A percentile compares a stretch with the other conserved stretches of the same genome.
Evolutionary conservation across 2,329 filamentous ascomycete genomes (phyloP).

Genomic region (Stagonosporopsis cucurbitacearum): DNA sequence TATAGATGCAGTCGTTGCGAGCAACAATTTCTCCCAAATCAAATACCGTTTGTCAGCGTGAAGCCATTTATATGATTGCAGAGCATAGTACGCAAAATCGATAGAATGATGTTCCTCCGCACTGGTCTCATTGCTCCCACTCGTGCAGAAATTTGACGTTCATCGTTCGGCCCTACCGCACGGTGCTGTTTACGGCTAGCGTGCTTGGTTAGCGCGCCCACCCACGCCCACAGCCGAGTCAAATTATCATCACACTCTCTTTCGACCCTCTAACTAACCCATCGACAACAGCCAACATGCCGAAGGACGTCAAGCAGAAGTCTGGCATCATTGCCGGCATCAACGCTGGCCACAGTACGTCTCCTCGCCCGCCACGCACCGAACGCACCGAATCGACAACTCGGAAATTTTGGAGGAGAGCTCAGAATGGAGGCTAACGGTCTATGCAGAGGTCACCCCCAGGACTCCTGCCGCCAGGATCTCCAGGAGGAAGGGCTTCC

Average conservation of each 20-base stretch:
- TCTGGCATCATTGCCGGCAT: conserved; percentile 64
- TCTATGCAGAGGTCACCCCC: conserved; percentile 57
- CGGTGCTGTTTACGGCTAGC: conserved; percentile 27
- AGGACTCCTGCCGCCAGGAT: conserved; percentile 58
- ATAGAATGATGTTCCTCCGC: neutral
- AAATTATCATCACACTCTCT: conserved; percentile 24
- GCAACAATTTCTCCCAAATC: neutral
- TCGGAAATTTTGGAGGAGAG: conserved; percentile 17
- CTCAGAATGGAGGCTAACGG: conserved; percentile 33
- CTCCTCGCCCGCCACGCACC: conserved; percentile 26
- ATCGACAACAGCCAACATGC: conserved; percentile 54
- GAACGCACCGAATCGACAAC: conserved; percentile 18
- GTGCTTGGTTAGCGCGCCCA: conserved; percentile 21
- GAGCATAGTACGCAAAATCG: neutral
- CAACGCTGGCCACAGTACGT: conserved; percentile 72
- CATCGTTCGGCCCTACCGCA: conserved; percentile 2
- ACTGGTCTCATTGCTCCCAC: neutral
- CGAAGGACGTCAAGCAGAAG: conserved; percentile 62
- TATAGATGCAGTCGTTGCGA: conserved; percentile 31
- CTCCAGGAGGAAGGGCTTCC: conserved; percentile 85
- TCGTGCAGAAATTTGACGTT: conserved; percentile 9
- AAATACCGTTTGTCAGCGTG: neutral
- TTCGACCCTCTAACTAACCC: conserved; percentile 18
- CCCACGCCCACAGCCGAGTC: conserved; percentile 27
- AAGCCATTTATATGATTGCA: neutral